A percentile compares a stretch with the other conserved stretches of the same genome.
phyloP scores from a whole-genome alignment of 257 asterid genomes.

The Marsdenia floribunda region DNA sequence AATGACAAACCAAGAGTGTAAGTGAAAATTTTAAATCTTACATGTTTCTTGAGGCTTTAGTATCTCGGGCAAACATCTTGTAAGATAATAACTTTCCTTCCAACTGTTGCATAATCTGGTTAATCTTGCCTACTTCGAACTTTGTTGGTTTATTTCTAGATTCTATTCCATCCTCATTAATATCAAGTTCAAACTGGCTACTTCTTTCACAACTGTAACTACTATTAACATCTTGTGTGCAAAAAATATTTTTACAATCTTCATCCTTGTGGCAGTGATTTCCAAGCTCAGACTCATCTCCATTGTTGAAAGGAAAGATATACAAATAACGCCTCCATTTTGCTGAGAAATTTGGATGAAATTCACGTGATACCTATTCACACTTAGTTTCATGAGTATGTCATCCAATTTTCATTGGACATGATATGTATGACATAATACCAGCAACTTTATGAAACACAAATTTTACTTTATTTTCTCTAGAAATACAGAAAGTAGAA shows the following conservation, averaged over 20 bases:
- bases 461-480: not conserved
- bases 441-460: not conserved
- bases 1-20: not conserved
- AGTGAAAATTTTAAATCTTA: conserved; percentile 31
- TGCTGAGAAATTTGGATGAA: conserved; percentile 98
- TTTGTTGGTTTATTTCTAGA: conserved; percentile 45
- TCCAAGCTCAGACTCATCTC: conserved; percentile 26
- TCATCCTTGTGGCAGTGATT: conserved; percentile 27
- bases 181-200: conserved; percentile 19
- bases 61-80: conserved; percentile 96
- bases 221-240: conserved; percentile 24
- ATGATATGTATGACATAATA: not conserved
- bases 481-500: not conserved
- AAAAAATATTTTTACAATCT: conserved; percentile 15
- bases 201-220: conserved; percentile 27
- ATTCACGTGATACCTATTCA: conserved; percentile 72
- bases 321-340: conserved; percentile 94
- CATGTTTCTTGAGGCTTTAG: conserved; percentile 85
- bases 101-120: conserved; percentile 59
- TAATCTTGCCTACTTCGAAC: conserved; percentile 64
- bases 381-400: conserved; percentile 12
- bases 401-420: not conserved
- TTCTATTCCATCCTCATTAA: conserved; percentile 31
- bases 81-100: conserved; percentile 85
- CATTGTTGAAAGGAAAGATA: conserved; percentile 65